These are phyloP conservation scores for Annulohypoxylon bovei DNA, from an alignment of 495 filamentous ascomycete species.

Conservation along the genomic window DNA sequence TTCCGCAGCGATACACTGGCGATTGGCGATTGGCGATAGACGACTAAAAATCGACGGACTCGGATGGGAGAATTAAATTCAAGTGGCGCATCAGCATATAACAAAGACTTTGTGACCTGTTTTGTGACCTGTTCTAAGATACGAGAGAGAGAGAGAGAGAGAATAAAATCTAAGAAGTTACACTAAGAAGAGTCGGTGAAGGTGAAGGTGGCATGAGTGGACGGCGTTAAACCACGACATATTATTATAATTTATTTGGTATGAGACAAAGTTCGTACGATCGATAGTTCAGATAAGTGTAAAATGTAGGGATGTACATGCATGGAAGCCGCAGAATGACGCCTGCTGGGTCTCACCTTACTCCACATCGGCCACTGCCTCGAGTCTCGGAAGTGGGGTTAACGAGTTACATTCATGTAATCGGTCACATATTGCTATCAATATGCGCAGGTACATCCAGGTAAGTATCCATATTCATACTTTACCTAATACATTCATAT, in stretches of 20 bases:
- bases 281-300: conserved; percentile 21
- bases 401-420: background rate
- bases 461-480: background rate
- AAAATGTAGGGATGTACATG: conserved; percentile 1
- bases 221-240: conserved; percentile 21
- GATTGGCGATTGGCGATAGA: background rate
- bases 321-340: conserved; percentile 28
- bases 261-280: conserved; percentile 35
- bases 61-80: background rate
- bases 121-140: background rate
- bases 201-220: conserved; percentile 14
- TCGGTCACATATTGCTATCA: background rate
- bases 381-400: conserved; percentile 18
- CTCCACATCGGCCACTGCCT: conserved; percentile 14
- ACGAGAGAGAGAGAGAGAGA: background rate
- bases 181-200: conserved; percentile 15
- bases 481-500: too few relatives aligned
- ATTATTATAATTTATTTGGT: conserved; percentile 3
- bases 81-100: conserved; percentile 20
- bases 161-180: background rate
- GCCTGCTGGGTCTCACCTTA: conserved; percentile 5
- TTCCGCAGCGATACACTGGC: background rate
- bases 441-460: conserved; percentile 1
- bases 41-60: conserved; percentile 5
- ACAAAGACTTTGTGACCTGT: conserved; percentile 11